Evolutionary conservation across 805 yeast genomes (phyloP).

Genomic region (Debaryomyces hansenii): DNA sequence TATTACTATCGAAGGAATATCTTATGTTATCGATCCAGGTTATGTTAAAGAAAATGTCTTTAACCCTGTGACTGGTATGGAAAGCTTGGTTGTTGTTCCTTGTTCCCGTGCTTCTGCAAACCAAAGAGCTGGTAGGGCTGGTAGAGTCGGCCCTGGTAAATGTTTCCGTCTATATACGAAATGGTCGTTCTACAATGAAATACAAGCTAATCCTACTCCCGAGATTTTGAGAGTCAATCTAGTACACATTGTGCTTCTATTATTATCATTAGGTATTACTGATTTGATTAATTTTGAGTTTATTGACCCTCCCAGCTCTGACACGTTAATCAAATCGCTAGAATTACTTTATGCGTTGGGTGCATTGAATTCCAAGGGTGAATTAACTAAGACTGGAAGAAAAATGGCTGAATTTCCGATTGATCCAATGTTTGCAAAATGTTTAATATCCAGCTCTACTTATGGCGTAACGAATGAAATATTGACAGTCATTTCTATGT

Average conservation of each 20-base stretch:
- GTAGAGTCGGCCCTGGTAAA: conserved; percentile 48
- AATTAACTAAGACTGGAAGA: conserved; percentile 72
- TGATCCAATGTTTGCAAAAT: conserved; percentile 86
- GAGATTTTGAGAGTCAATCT: conserved; percentile 88
- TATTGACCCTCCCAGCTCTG: conserved; percentile 84
- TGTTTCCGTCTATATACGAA: conserved; percentile 82
- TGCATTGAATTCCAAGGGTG: conserved; percentile 79
- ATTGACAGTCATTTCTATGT: conserved; percentile 75
- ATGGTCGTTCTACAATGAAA: conserved; percentile 73
- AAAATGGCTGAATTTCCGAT: conserved; percentile 91
- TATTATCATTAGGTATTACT: conserved; percentile 81
- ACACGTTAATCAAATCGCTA: conserved; percentile 69
- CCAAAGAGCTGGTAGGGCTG: conserved; percentile 50
- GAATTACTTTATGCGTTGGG: conserved; percentile 84
- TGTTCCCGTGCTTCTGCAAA: conserved; percentile 47
- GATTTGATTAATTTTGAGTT: conserved; percentile 84
- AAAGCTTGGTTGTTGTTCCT: conserved; percentile 45
- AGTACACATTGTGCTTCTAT: conserved; percentile 68
- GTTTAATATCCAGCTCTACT: conserved; percentile 61
- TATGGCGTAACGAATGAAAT: conserved; percentile 67
- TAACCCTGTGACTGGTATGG: conserved; percentile 45
- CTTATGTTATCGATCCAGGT: conserved; percentile 45
- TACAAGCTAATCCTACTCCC: conserved; percentile 80
- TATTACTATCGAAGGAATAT: conserved; percentile 45
- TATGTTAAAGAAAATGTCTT: conserved; percentile 46